Evolutionary conservation across 371 early-diverging fungal species (phyloP).

Genomic region (Rhizopus sp.): DNA sequence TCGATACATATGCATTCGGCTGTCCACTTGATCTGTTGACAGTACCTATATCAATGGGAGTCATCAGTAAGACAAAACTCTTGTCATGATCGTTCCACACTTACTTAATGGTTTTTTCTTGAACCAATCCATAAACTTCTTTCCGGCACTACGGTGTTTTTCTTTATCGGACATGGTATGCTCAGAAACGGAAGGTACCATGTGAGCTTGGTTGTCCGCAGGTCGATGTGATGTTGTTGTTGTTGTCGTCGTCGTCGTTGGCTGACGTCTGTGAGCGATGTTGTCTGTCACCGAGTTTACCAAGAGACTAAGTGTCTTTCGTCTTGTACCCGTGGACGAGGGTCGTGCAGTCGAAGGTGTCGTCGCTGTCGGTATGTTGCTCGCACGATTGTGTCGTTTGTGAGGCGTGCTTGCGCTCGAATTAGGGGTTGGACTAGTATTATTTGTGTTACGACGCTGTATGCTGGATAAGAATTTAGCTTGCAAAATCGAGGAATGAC

Average conservation of each 20-base stretch:
- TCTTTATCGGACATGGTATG: conserved; percentile 37
- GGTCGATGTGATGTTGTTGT: conserved; percentile 10
- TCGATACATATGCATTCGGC: conserved; percentile 9
- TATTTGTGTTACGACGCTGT: conserved; percentile 17
- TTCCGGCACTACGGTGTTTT: conserved; percentile 54
- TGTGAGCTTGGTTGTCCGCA: conserved; percentile 7
- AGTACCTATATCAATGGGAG: conserved; percentile 2
- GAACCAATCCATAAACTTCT: conserved; percentile 74
- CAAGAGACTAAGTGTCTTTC: conserved; percentile 58
- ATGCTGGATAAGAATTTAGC: conserved; percentile 48
- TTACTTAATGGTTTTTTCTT: conserved; percentile 67
- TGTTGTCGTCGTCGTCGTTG: conserved; percentile 1
- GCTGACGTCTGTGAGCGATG: conserved; percentile 20
- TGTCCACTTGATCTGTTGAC: conserved; percentile 16
- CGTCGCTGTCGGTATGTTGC: conserved; percentile 13
- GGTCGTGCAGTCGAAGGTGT: conserved; percentile 30
- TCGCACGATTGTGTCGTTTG: conserved; percentile 12
- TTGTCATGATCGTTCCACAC: neutral
- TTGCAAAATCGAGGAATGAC: conserved; percentile 39
- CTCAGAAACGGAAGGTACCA: conserved; percentile 39
- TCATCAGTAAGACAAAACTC: neutral
- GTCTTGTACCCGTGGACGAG: conserved; percentile 38
- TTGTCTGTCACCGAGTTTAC: conserved; percentile 50
- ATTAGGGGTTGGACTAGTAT: conserved; percentile 7
- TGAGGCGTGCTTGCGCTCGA: conserved; percentile 27